Conservation (phyloP, 2,329 filamentous ascomycete species). For the Fusarium sp. region DNA sequence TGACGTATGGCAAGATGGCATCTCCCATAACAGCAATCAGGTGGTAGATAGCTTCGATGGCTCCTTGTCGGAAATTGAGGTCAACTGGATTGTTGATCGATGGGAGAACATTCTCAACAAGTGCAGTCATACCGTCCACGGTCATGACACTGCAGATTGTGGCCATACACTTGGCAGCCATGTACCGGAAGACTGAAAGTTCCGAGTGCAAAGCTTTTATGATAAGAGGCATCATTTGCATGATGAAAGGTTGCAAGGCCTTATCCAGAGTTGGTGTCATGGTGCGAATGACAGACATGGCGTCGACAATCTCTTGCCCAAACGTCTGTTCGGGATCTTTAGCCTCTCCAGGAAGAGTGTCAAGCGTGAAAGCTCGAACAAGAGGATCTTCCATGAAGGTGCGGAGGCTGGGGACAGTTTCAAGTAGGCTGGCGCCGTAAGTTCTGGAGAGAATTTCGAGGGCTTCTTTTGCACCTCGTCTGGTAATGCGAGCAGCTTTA, state of each 20-base stretch:
- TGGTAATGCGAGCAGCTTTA: constrained; percentile 86
- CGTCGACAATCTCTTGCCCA: constrained; percentile 93
- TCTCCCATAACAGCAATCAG: constrained; percentile 99
- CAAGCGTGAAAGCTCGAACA: constrained; percentile 73
- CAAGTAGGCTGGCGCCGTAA: constrained; percentile 80
- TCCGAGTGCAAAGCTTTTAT: constrained; percentile 87
- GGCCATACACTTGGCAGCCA: constrained; percentile 95
- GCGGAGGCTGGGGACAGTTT: constrained; percentile 83
- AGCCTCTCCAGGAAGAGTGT: constrained; percentile 75
- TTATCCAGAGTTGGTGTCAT: constrained; percentile 88
- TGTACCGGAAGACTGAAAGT: constrained; percentile 92
- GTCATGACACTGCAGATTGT: constrained; percentile 97
- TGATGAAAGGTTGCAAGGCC: constrained; percentile 79
- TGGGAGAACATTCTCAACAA: constrained; percentile 91
- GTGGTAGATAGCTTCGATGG: constrained; percentile 95
- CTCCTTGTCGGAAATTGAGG: constrained; percentile 87
- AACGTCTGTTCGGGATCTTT: constrained; percentile 76
- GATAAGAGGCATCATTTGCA: constrained; percentile 83
- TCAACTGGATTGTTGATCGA: constrained; percentile 92
- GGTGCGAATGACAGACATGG: constrained; percentile 89
- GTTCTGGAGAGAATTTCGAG: constrained; percentile 84
- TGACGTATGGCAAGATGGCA: constrained; percentile 93
- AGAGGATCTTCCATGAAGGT: constrained; percentile 84
- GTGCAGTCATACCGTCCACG: constrained; percentile 92
- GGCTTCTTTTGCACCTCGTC: constrained; percentile 92